A percentile compares a stretch with the other conserved stretches of the same genome.
These are phyloP conservation scores for Dendrostoma leiphaemia DNA, from an alignment of 2,329 filamentous ascomycete species.

Conservation along the genomic window DNA sequence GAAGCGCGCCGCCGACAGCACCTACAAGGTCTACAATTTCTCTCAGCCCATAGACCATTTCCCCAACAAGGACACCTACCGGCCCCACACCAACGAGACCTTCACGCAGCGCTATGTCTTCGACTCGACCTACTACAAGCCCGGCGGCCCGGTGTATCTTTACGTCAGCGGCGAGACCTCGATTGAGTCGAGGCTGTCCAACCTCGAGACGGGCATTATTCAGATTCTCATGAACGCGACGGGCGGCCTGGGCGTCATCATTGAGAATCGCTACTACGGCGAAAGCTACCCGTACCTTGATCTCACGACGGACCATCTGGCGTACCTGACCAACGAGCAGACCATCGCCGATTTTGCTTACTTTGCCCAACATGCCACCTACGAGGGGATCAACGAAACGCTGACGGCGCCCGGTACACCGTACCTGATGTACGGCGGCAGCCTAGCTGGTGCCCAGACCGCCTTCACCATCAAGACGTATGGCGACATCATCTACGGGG, in stretches of 20 bases:
- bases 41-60: conserved; percentile 44
- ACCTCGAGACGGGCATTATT: conserved; percentile 37
- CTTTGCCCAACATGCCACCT: conserved; percentile 44
- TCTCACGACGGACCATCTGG: conserved; percentile 46
- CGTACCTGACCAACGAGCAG: conserved; percentile 49
- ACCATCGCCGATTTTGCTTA: conserved; percentile 51
- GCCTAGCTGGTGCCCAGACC: conserved; percentile 15
- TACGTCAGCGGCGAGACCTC: conserved; percentile 32
- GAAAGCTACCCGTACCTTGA: conserved; percentile 45
- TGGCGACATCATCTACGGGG: conserved; percentile 43
- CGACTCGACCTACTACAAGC: conserved; percentile 50
- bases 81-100: conserved; percentile 42
- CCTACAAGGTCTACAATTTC: conserved; percentile 29
- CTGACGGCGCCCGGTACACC: conserved; percentile 42
- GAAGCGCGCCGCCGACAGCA: not conserved
- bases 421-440: conserved; percentile 17
- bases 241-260: conserved; percentile 52
- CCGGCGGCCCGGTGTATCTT: conserved; percentile 43
- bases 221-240: conserved; percentile 53
- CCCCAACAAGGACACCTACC: conserved; percentile 36
- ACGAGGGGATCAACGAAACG: conserved; percentile 40
- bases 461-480: conserved; percentile 44
- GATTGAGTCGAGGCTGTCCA: conserved; percentile 27
- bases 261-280: conserved; percentile 52
- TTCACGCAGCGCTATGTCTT: conserved; percentile 56